These are phyloP conservation scores for Pestalotiopsis sp. DNA, from an alignment of 2,329 filamentous ascomycete species.

Conservation along the genomic window DNA sequence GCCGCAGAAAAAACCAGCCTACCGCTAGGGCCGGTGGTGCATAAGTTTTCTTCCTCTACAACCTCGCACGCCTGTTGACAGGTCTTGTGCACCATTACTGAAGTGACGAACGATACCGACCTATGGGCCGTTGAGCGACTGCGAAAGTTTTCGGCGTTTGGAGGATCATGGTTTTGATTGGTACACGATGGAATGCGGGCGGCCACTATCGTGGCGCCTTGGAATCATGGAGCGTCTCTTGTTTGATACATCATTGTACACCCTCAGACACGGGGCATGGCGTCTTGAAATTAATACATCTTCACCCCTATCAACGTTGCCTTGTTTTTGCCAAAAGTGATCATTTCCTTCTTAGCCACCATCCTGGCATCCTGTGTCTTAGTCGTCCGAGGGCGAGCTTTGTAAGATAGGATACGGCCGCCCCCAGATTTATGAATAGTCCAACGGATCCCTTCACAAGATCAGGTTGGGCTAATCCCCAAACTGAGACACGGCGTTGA, in stretches of 20 bases:
- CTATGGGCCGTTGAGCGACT: neutral
- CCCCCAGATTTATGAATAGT: too few relatives aligned
- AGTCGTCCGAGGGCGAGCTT: neutral
- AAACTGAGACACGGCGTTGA: too few relatives aligned
- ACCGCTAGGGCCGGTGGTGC: conserved; percentile 43
- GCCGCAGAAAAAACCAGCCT: conserved; percentile 58
- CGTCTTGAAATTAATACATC: conserved; percentile 15
- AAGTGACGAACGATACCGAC: neutral
- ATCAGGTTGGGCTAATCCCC: too few relatives aligned
- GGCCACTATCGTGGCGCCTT: neutral
- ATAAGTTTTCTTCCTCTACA: conserved; percentile 21
- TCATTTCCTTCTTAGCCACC: neutral
- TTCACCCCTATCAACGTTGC: neutral
- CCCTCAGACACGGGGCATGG: conserved; percentile 12
- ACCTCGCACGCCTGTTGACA: neutral
- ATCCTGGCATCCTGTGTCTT: neutral
- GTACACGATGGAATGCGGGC: conserved; percentile 1
- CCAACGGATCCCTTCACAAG: too few relatives aligned
- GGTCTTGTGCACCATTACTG: neutral
- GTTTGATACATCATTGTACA: conserved; percentile 11
- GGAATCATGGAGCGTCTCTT: conserved; percentile 6
- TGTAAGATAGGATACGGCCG: neutral
- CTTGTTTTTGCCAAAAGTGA: conserved; percentile 18
- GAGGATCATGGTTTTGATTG: neutral
- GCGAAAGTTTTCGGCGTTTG: neutral